Evolutionary conservation across 1,284 basidiomycete species (phyloP).

Genomic region (Cutaneotrichosporon cavernicola): DNA sequence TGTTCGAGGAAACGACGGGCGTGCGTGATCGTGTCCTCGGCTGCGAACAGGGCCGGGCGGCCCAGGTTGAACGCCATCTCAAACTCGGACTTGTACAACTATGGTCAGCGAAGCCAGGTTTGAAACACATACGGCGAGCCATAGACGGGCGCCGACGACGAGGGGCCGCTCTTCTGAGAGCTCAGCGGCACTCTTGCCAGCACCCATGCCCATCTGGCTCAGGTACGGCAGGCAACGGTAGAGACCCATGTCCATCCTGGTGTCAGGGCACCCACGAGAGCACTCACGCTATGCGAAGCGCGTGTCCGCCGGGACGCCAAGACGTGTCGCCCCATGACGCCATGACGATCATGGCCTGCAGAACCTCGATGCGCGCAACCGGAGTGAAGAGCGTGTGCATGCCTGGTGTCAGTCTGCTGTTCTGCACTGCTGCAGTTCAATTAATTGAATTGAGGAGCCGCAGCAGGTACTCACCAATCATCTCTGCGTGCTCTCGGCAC

Average conservation of each 20-base stretch:
- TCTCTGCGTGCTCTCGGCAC: slow-evolving; percentile 69
- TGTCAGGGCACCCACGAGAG: neutral
- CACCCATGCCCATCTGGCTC: slow-evolving; percentile 66
- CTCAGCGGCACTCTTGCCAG: slow-evolving; percentile 59
- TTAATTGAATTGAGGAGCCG: too few relatives aligned
- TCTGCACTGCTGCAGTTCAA: neutral
- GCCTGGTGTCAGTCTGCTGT: slow-evolving; percentile 21
- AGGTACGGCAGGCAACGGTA: slow-evolving; percentile 82
- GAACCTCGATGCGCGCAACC: slow-evolving; percentile 73
- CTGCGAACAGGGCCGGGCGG: slow-evolving; percentile 79
- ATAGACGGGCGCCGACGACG: slow-evolving; percentile 74
- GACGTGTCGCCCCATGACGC: slow-evolving; percentile 48
- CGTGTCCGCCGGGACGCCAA: slow-evolving; percentile 63
- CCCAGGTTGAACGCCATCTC: slow-evolving; percentile 59
- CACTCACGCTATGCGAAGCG: slow-evolving; percentile 72
- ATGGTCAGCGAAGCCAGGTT: neutral
- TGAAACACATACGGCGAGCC: slow-evolving; percentile 63
- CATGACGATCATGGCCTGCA: slow-evolving; percentile 69
- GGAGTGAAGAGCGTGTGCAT: slow-evolving; percentile 81
- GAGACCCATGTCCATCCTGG: slow-evolving; percentile 73
- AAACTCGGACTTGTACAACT: slow-evolving; percentile 80
- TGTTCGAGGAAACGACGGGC: slow-evolving; percentile 74
- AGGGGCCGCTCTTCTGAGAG: slow-evolving; percentile 68
- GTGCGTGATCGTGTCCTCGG: slow-evolving; percentile 78
- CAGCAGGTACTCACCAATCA: slow-evolving; percentile 60